phyloP scores from a whole-genome alignment of 345 rosid genomes.

The Eucalyptus pauciflora region DNA sequence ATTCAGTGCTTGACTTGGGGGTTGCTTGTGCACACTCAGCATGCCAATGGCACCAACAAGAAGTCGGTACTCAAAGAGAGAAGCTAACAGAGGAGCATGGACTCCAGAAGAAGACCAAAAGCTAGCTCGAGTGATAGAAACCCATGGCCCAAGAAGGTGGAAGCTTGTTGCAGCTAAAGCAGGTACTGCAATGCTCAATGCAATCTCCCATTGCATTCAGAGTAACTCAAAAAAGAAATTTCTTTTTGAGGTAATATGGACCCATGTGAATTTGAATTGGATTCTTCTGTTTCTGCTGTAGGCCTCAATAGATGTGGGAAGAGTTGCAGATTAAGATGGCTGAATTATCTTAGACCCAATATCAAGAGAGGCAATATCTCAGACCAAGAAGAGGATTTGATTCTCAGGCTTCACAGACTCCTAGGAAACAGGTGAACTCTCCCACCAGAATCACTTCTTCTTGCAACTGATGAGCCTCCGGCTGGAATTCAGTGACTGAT shows the following conservation, averaged over 20 bases:
- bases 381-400: conserved; percentile 46
- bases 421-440: conserved; percentile 35
- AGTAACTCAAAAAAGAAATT: not conserved
- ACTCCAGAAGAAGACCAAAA: conserved; percentile 36
- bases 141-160: conserved; percentile 44
- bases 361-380: conserved; percentile 48
- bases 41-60: conserved; percentile 10
- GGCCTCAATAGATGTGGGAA: conserved; percentile 31
- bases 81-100: conserved; percentile 37
- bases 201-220: not conserved
- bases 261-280: conserved; percentile 3
- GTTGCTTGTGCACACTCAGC: not conserved
- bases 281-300: conserved; percentile 12
- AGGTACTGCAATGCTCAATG: not conserved
- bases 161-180: conserved; percentile 33
- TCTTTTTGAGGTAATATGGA: not conserved
- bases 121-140: conserved; percentile 19
- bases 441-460: not conserved
- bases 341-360: conserved; percentile 52
- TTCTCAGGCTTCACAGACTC: conserved; percentile 40
- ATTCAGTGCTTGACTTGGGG: not conserved
- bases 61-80: conserved; percentile 10
- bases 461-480: not conserved
- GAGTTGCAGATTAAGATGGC: conserved; percentile 54
- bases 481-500: not conserved